Evolutionary conservation across 1,284 basidiomycete genomes (phyloP), one percentile per base, ranked within the genome.

Genomic region (Stygiomarasmius scandens): DNA sequence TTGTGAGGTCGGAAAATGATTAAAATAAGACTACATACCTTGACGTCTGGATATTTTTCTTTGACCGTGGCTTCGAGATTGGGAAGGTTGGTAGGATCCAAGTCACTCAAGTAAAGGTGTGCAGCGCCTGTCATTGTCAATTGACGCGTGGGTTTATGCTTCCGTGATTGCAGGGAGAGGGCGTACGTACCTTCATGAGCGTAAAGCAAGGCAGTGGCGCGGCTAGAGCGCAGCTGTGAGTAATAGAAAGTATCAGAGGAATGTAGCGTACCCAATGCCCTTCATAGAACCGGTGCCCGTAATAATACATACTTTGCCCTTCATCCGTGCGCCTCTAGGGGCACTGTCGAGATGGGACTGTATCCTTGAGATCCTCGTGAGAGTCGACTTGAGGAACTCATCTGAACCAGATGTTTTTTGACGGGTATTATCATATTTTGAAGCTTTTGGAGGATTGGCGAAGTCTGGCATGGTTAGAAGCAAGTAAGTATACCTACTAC

Each of bases 61-160:
- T 84, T 74, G 57, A 97, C 87, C 1, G 82, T 83, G 8, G 84
- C 71, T 67, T 91, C 85, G 41, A 97, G 79, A 50, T 85, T 77
- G 2, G 86, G 86, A 19, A 96, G 79, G 62, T 93, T 90, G 20
- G 82, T 83, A 9, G 79, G 73, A 60, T 85, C 83, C 66, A 84
- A 92, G 71, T 98, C 95, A 34, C 95, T 73, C 20, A 96, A 77
- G 71, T 96, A 98, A 20, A 98, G 79, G 67, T 91, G 92, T 56
- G 80, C 81, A 52, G 91, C 93, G 54, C 93, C 93, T 94, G 71
- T n/a, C 20, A n/a, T n/a, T n/a, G n/a, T n/a, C 29, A 12, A 32
- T 19, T 23, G 19, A 41, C 56, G 45, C 43, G 38, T 41, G 11
- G 16, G 14, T 16, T 41, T 41, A n/a, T 9, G 38, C 16, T 12